Base-by-base conservation (phyloP, 176 grass and related monocot species). In the Chrysopogon serrulatus region DNA sequence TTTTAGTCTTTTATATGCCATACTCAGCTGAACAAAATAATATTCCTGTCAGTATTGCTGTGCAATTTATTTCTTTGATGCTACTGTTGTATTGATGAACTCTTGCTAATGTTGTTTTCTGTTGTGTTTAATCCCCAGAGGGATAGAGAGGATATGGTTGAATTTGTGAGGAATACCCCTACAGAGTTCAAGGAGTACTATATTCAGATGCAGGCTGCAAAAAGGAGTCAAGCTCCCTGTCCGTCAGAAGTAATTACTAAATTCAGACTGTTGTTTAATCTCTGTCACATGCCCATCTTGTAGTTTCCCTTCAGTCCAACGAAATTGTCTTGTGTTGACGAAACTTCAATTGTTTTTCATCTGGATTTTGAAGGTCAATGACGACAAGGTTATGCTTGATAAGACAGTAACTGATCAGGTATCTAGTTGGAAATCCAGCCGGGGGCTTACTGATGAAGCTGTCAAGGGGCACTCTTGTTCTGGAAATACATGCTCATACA, bases 161-260 rank as follows among this genome's bases (percentile, higher is more conserved):
- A 96, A 59, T 96, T 96, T 67, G 91, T 92, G 70, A 90, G 91
- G 43, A 87, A 96, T 76, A 94, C 91, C 6, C 88, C 89, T 49
- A 77, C 78, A 47, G 93, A 99, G 66, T 99, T 99, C 80, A 96
- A 82, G 79, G 93, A 99, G 88, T 94, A 96, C 73, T 96, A 92
- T 77, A 99, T 99, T 79, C 97, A 96, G 82, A 96, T 96, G 93
- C 97, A 96, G 69, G 91, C 91, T 69, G 78, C 96, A 62, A 99
- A 99, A 87, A 88, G 97, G 87, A 96, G 83, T 70, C 97, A 99
- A 90, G 85, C 84, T 71, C 97, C 97, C 35, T 86, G 76, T 80
- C 86, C 88, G 31, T 96, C 90, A 89, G 89, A 96, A 62, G 91
- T 94, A 85, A 91, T 60, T 71, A 85, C 56, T 73, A 65, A 30